These are phyloP conservation scores for Panicum miliaceum DNA, from an alignment of 176 grass and related monocot species.

Conservation along the genomic window DNA sequence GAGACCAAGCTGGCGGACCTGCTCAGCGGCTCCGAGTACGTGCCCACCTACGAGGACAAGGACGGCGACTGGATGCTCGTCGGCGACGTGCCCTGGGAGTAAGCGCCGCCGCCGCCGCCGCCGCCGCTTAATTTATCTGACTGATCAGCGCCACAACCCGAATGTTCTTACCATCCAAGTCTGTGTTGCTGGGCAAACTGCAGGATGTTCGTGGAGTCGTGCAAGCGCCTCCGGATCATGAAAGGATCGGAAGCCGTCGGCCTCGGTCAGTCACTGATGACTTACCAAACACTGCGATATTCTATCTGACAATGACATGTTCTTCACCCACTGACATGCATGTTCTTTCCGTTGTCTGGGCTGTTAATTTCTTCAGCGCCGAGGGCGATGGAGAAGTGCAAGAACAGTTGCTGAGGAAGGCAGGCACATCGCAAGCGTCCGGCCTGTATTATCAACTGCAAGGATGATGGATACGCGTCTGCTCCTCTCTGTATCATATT, in stretches of 20 bases:
- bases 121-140: no score
- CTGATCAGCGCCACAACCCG: no score
- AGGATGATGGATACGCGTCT: not conserved
- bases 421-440: not conserved
- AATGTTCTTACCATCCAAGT: not conserved
- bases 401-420: conserved; percentile 62
- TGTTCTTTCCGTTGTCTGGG: not conserved
- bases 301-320: no score
- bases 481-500: conserved; percentile 29
- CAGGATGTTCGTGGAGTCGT: conserved; percentile 88
- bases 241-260: conserved; percentile 85
- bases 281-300: no score
- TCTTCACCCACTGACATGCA: no score
- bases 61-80: conserved; percentile 99
- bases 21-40: conserved; percentile 71
- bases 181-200: not conserved
- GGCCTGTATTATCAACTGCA: not conserved
- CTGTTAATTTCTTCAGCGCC: conserved; percentile 54
- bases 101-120: not conserved
- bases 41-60: conserved; percentile 99
- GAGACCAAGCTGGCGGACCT: conserved; percentile 54
- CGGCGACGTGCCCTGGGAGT: conserved; percentile 98
- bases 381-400: conserved; percentile 76
- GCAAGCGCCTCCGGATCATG: conserved; percentile 89
- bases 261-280: conserved; percentile 52